Percentiles rank a stretch among this genome's conserved stretches.
phyloP scores from a whole-genome alignment of 2,329 filamentous ascomycete species.

The Ampelomyces quisqualis region DNA sequence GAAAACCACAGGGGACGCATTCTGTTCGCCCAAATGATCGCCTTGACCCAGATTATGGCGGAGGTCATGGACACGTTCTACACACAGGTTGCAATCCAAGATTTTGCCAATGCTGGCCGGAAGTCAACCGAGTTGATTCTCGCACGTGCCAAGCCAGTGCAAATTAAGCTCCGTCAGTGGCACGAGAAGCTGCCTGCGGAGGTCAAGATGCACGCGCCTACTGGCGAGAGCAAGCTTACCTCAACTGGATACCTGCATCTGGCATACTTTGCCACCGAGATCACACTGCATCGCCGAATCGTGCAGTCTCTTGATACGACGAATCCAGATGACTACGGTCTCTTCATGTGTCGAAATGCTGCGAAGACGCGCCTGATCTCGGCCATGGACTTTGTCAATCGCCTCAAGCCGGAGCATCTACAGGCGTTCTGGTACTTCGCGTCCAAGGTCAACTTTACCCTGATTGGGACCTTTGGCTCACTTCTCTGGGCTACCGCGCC shows the following conservation, averaged over 20 bases:
- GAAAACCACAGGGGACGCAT: conserved; percentile 68
- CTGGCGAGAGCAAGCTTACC: conserved; percentile 45
- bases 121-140: conserved; percentile 73
- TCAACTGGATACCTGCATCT: conserved; percentile 71
- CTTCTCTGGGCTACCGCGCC: conserved; percentile 87
- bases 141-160: conserved; percentile 75
- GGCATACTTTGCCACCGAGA: conserved; percentile 91
- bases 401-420: conserved; percentile 80
- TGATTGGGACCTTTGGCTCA: conserved; percentile 92
- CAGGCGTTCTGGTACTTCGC: conserved; percentile 93
- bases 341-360: conserved; percentile 89
- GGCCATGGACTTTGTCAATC: conserved; percentile 96
- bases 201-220: conserved; percentile 63
- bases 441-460: conserved; percentile 85
- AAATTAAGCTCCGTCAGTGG: conserved; percentile 81
- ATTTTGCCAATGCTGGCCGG: conserved; percentile 64
- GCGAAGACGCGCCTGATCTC: conserved; percentile 93
- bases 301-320: conserved; percentile 70
- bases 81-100: conserved; percentile 72
- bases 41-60: conserved; percentile 71
- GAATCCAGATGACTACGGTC: conserved; percentile 71
- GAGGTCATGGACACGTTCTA: conserved; percentile 84
- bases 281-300: conserved; percentile 87
- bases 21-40: conserved; percentile 73
- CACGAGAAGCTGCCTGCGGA: conserved; percentile 66